Base-by-base conservation (phyloP, 805 yeast species). In the Kluyveromyces siamensis region DNA sequence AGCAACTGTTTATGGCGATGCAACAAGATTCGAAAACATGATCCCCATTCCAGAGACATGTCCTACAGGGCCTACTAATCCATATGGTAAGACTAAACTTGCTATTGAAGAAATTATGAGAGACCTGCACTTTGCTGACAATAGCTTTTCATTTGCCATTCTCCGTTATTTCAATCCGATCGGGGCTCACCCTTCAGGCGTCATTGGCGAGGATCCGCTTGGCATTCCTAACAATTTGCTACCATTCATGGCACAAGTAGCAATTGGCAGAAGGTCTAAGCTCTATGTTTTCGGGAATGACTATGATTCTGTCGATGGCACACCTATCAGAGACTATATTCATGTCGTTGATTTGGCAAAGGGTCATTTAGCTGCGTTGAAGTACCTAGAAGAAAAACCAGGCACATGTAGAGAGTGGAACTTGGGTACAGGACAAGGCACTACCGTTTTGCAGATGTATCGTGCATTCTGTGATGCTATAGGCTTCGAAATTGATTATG, bases 1-100 rank as follows among this genome's bases (percentile, higher is more conserved):
- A 27, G 93, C 93, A 10, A 85, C 93, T 11, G 91, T 86, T 5
- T 85, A 87, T 58, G 95, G 93, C 13, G 91, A 83, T 61, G 90
- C 83, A 30, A 80, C 87, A 9, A 71, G 87, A 41, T 83, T 82
- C 60, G 77, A 76, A 46, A 73, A 81, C 58, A 81, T 81, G 81
- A 80, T 83, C 48, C 91, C 91, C 30, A 84, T 84, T 47, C 90
- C 90, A 13, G 93, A 84, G 58, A 75, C 74, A 50, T 83, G 88
- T 63, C 89, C 89, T 18, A 75, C 77, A 44, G 86, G 76, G 47
- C 86, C 93, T 35, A 79, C 86, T 5, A 80, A 82, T 50, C 91
- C 95, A 2, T 86, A 86, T 57, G 95, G 95, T 35, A 73, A 74
- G 48, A 83, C 93, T 48, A 86, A 86, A 69, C 67, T 71, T 46